Percentiles rank a stretch among this genome's conserved stretches.
Conservation (phyloP, 371 early-diverging fungal species). For the Mucor circinelloides region DNA sequence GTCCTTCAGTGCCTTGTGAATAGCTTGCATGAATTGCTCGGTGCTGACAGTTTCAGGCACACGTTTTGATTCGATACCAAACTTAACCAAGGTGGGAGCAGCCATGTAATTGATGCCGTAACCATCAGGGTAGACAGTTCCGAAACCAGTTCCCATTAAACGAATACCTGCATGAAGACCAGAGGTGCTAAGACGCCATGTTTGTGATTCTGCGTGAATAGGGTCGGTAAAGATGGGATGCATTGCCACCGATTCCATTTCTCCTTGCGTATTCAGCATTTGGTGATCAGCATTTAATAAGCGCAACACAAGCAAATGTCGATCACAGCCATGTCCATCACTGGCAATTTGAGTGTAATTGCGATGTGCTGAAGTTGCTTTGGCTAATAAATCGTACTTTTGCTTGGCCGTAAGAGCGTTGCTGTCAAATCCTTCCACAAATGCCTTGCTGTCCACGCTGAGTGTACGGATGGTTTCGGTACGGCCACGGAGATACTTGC, state of each 20-base stretch:
- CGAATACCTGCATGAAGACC: conserved; percentile 73
- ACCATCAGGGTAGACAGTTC: conserved; percentile 73
- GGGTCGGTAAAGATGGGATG: conserved; percentile 80
- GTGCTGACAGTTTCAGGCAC: conserved; percentile 49
- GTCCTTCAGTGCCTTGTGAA: conserved; percentile 56
- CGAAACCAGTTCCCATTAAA: conserved; percentile 82
- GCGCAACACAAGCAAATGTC: conserved; percentile 83
- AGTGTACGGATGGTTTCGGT: conserved; percentile 86
- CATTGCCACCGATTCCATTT: conserved; percentile 31
- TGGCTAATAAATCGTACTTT: conserved; percentile 60
- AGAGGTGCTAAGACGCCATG: conserved; percentile 79
- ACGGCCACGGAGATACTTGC: conserved; percentile 79
- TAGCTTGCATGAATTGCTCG: conserved; percentile 41
- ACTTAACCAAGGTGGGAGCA: conserved; percentile 65
- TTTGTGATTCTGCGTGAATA: conserved; percentile 60
- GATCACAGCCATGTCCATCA: conserved; percentile 80
- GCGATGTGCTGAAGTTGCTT: conserved; percentile 71
- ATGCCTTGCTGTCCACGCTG: conserved; percentile 63
- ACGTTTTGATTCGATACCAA: conserved; percentile 82
- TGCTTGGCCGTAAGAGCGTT: background rate
- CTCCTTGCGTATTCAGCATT: conserved; percentile 19
- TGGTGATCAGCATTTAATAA: conserved; percentile 47
- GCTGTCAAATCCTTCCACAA: conserved; percentile 67
- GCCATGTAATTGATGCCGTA: conserved; percentile 92
- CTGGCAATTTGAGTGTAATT: conserved; percentile 66